phyloP scores from a whole-genome alignment of 2,329 filamentous ascomycete species.

The Rasamsonia emersonii region DNA sequence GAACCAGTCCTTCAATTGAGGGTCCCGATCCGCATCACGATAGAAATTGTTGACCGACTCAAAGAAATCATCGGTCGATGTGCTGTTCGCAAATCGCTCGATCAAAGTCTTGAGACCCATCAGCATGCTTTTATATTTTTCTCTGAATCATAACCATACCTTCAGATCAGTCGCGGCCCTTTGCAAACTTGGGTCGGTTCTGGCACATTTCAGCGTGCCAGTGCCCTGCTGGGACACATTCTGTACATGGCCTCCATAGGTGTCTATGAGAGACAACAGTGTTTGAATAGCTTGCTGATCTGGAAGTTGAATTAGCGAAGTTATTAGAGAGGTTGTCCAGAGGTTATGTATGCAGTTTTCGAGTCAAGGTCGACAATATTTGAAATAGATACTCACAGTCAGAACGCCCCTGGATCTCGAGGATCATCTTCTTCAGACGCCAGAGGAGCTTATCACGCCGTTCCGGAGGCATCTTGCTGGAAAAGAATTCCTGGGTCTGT shows the following conservation, averaged over 20 bases:
- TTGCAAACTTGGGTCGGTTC: conserved; percentile 54
- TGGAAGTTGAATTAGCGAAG: conserved; percentile 17
- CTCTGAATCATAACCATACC: conserved; percentile 42
- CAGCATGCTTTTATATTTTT: conserved; percentile 38
- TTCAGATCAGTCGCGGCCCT: conserved; percentile 72
- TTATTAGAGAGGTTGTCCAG: no score
- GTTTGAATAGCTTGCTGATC: conserved; percentile 85
- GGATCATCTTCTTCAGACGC: conserved; percentile 94
- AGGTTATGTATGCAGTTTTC: no score
- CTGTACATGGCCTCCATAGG: conserved; percentile 69
- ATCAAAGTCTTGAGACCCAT: conserved; percentile 61
- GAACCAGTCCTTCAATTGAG: conserved; percentile 86
- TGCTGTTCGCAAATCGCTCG: conserved; percentile 92
- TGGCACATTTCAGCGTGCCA: conserved; percentile 64
- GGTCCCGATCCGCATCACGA: conserved; percentile 73
- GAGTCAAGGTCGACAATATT: no score
- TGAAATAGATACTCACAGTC: conserved; percentile 75
- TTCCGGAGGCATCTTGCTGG: conserved; percentile 81
- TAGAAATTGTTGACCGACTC: conserved; percentile 80
- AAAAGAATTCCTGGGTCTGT: conserved; percentile 63
- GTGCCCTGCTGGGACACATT: conserved; percentile 55
- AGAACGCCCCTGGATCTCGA: conserved; percentile 90
- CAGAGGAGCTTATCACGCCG: conserved; percentile 86
- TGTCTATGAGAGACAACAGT: conserved; percentile 72
- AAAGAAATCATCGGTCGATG: conserved; percentile 79